These are phyloP conservation scores for Yarrowia sp. DNA, from an alignment of 805 yeast genomes.

Conservation along the genomic window DNA sequence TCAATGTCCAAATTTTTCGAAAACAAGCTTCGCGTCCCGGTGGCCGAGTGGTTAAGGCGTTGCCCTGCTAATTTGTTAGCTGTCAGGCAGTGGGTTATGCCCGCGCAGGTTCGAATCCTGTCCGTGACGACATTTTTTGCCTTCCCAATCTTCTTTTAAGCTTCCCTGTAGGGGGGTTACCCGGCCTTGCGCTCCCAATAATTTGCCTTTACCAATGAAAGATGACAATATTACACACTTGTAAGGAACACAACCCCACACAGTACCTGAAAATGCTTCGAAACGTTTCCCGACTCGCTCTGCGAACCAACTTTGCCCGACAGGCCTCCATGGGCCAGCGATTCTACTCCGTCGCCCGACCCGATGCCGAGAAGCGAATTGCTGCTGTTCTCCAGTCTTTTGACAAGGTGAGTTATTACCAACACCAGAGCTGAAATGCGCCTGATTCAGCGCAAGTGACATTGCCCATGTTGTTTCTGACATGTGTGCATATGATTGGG, in stretches of 20 bases:
- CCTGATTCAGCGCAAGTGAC: background rate
- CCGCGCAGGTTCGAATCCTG: slow-evolving; percentile 99
- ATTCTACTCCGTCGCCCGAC: slow-evolving; percentile 68
- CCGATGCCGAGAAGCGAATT: slow-evolving; percentile 83
- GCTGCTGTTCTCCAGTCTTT: slow-evolving; percentile 75
- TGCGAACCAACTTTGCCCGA: slow-evolving; percentile 34
- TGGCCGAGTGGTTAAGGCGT: slow-evolving; percentile 96
- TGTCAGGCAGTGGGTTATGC: slow-evolving; percentile 80
- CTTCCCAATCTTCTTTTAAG: slow-evolving; percentile 39
- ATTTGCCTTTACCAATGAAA: slow-evolving; percentile 37
- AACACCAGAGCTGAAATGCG: background rate
- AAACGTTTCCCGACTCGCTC: slow-evolving; percentile 38
- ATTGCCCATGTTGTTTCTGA: background rate
- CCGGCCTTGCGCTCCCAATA: slow-evolving; percentile 16
- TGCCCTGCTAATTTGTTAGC: slow-evolving; percentile 71
- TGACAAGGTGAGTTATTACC: slow-evolving; percentile 59
- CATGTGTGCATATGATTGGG: background rate
- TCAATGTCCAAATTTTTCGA: background rate
- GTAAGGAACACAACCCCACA: slow-evolving; percentile 33
- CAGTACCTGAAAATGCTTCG: slow-evolving; percentile 29
- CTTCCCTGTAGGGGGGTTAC: slow-evolving; percentile 8
- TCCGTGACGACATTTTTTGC: slow-evolving; percentile 84
- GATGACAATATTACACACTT: slow-evolving; percentile 29
- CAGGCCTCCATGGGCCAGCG: slow-evolving; percentile 45
- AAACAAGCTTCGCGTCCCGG: slow-evolving; percentile 56